Base-by-base conservation (phyloP, 2,329 filamentous ascomycete species). In the Aurifilum marmelostoma region DNA sequence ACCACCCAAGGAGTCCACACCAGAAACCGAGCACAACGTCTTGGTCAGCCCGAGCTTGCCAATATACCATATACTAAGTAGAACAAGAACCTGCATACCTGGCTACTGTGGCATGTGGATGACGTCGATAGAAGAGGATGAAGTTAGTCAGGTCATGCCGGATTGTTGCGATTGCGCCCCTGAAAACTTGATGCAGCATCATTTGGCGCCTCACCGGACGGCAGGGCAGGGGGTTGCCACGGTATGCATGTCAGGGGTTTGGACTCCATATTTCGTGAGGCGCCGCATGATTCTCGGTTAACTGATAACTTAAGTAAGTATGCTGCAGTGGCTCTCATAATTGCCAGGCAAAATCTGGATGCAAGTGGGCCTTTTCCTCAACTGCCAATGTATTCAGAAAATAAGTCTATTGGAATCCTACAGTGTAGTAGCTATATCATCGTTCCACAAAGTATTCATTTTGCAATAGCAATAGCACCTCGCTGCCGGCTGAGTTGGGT, bases 171-270 rank as follows among this genome's bases (percentile, higher is more conserved):
- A 50, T 50, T 12, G 29, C 43, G 27, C 62, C 43, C 43, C 62
- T 63, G 18, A 7, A 50, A 34, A 34, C 27, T 47, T 27, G 16
- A 24, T 54, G 43, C 62, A 34, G 43, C 62, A 9, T 63, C 62
- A 63, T 63, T 54, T 37, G 62, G 62, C 62, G 62, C 41, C 41
- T 63, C 62, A 63, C 50, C 62, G 34, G 62, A 63, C 43, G 62
- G 11, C 21, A 37, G 34, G 43, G 43, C 43, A 52, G 43, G 62
- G 62, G 62, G 18, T 9, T 50, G 27, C 62, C n/a, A 18, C 61
- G 34, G 61, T 18, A 50, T 50, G 41, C 62, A 63, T 37, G 29
- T 21, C 43, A 32, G 62, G 62, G 62, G 29, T 8, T 63, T 29
- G 54, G 43, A 52, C 27, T 39, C 24, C 12, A n/a, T 50, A 12